Base-by-base conservation (phyloP, 768 basidiomycete species). In the Floccularia luteovirens region DNA sequence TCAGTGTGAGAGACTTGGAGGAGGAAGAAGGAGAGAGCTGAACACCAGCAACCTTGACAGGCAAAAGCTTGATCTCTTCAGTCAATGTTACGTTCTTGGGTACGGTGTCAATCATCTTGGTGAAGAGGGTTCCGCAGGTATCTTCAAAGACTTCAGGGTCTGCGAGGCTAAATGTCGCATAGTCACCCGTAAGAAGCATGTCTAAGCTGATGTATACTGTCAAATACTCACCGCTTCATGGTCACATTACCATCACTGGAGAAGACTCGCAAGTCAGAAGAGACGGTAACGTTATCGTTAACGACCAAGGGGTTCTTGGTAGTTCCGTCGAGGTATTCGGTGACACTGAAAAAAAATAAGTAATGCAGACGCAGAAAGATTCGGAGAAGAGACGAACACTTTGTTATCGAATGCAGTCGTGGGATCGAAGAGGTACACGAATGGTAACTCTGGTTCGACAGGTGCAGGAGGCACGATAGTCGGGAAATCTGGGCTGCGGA, bases 21-120 rank as follows among this genome's bases (percentile, higher is more conserved):
- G 8, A 6, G n/a, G n/a, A n/a, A 32, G 66, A 63, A 41, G 66
- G 56, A 5, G 62, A 55, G 24, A 72, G 50, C 37, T 63, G 59
- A 23, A 62, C 62, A 37, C 53, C 52, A 28, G 56, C 57, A 25
- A 68, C 64, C 46, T 73, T 70, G 39, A 55, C 60, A 24, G 62
- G 65, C 7, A 72, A 48, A 8, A 70, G 57, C 13, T 60, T 57
- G 33, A 74, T 65, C 42, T 68, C 60, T 10, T 69, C 63, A 21
- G 69, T 70, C n/a, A 75, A 50, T 1, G 54, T 58, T 13, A 75
- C 69, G 33, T 53, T 58, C 13, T 51, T 55, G 1, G 72, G 67
- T n/a, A 75, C 71, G 14, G 62, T 63, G 47, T 75, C 60, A 24
- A 75, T 43, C 73, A 75, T 74, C 31, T 66, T 62, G 35, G 54